Evolutionary conservation across 2,329 filamentous ascomycete genomes (phyloP), one percentile per base, ranked within the genome.

Genomic region (Ophiostoma novo-ulmi): DNA sequence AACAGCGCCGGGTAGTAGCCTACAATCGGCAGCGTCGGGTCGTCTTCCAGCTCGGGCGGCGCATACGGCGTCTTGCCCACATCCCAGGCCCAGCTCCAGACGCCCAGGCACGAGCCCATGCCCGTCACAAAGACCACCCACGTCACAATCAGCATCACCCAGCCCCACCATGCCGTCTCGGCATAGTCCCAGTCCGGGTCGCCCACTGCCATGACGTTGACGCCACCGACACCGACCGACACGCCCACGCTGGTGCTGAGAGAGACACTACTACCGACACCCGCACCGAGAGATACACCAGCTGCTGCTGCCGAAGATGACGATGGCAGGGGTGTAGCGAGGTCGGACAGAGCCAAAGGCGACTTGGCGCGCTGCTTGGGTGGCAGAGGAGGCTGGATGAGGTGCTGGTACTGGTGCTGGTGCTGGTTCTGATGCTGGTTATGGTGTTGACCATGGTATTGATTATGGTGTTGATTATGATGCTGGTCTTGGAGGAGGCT

Each of bases 21-120:
- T 13, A 96, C 92, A 76, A 99, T 97, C 2, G 95, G 95, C 76
- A 99, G 80, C 2, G 94, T 98, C 7, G 91, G 90, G 80, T 99
- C 95, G 79, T 98, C 93, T 79, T 97, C 94, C 63, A 98, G 84
- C 81, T 98, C 94, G 3, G 94, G 94, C 68, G 94, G 94, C 70
- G 94, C 94, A 80, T 97, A 97, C 0, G 94, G 94, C 44, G 93
- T 97, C 79, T 94, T 93, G 65, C 94, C 94, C 1, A 98, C 94
- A 81, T 98, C 94, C 95, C 95, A 99, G 2, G 95, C 95, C 95
- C 95, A 99, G 79, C 90, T 95, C 95, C 95, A 99, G 31, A 98
- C 88, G 31, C 91, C 94, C 65, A 98, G 85, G 79, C 93, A 97
- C 68, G 92, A 97, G 69, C 95, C 95, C 91, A 99, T 98, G 41